phyloP scores from a whole-genome alignment of 1,284 basidiomycete genomes.

The Fomitopsis pinicola region DNA sequence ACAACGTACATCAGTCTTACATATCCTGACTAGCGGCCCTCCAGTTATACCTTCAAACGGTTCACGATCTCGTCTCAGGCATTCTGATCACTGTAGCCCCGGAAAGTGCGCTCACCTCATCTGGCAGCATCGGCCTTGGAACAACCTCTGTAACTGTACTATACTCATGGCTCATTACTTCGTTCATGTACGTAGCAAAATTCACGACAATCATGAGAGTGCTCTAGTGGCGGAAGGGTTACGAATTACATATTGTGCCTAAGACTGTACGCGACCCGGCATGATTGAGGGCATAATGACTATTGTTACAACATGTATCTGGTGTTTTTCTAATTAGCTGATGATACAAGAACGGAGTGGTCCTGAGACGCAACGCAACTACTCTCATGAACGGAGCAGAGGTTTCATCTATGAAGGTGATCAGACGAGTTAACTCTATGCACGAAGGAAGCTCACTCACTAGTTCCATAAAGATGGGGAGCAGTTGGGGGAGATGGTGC shows the following conservation, averaged over 20 bases:
- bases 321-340: constrained; percentile 8
- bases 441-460: constrained; percentile 40
- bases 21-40: neutral
- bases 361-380: neutral
- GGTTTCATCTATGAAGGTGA: constrained; percentile 17
- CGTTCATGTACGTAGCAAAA: constrained; percentile 3
- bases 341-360: constrained; percentile 11
- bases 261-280: neutral
- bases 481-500: constrained; percentile 66
- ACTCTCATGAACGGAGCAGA: constrained; percentile 9
- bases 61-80: constrained; percentile 46
- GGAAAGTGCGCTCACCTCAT: neutral
- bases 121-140: neutral
- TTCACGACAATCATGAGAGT: neutral
- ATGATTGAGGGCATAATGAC: neutral
- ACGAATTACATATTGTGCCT: neutral
- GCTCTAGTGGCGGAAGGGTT: neutral
- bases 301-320: constrained; percentile 5
- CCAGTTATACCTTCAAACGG: constrained; percentile 80
- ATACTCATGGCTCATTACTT: constrained; percentile 6
- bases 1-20: neutral
- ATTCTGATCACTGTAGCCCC: constrained; percentile 19
- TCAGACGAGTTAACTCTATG: constrained; percentile 6
- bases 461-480: constrained; percentile 88
- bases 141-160: constrained; percentile 5